phyloP scores from a whole-genome alignment of 2,329 filamentous ascomycete genomes.

The Cercospora sojina region DNA sequence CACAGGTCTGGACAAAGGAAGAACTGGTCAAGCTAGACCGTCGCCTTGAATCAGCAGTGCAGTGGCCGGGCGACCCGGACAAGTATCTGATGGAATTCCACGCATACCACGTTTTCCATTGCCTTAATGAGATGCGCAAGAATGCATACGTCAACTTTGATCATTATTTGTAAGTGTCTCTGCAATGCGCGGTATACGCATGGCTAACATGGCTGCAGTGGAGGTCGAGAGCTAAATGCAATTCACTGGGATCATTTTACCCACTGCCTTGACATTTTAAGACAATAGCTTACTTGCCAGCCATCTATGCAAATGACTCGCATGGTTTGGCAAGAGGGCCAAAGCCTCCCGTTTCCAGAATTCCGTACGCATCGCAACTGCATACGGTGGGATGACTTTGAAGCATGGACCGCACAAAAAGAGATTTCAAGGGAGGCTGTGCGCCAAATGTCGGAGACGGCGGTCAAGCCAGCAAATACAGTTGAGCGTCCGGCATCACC shows the following conservation, averaged over 20 bases:
- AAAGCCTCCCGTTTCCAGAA: not conserved
- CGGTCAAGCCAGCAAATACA: no score
- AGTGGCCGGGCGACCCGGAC: not conserved
- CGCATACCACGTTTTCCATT: not conserved
- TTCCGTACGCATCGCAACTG: slow-evolving; percentile 4
- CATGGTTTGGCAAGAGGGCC: not conserved
- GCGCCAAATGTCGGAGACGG: no score
- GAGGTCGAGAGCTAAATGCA: not conserved
- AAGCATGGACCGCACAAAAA: not conserved
- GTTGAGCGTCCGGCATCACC: no score
- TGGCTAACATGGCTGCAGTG: not conserved
- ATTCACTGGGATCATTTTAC: not conserved
- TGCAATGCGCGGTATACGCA: not conserved
- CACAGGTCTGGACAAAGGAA: no score
- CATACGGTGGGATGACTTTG: not conserved
- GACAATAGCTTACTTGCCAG: not conserved
- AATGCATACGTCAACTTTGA: not conserved
- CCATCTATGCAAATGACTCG: not conserved
- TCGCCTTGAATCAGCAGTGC: not conserved
- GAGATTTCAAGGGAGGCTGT: not conserved
- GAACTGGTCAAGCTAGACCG: not conserved
- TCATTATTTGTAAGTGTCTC: not conserved
- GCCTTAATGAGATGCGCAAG: not conserved
- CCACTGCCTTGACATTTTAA: not conserved
- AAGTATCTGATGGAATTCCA: not conserved